These are phyloP conservation scores for Talaromyces nanjingensis DNA, from an alignment of 495 filamentous ascomycete genomes.

Conservation along the genomic window DNA sequence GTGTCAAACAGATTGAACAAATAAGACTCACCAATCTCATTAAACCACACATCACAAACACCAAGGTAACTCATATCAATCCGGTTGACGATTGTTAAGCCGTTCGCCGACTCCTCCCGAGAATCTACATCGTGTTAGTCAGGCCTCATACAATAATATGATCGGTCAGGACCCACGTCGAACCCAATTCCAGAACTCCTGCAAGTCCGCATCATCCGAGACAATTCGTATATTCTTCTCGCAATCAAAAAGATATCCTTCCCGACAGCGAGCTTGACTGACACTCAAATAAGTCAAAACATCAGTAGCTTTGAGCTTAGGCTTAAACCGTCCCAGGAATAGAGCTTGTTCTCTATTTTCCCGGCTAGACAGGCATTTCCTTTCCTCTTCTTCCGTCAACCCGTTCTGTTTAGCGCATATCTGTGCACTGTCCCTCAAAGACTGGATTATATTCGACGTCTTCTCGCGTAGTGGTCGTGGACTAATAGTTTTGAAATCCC, in stretches of 20 bases:
- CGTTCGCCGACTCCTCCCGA: conserved; percentile 53
- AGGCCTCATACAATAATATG: too few relatives aligned
- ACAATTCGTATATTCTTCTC: conserved; percentile 59
- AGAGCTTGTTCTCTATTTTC: conserved; percentile 33
- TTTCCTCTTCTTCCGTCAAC: conserved; percentile 1
- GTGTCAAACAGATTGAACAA: background rate
- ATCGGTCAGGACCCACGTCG: conserved; percentile 28
- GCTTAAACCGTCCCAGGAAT: conserved; percentile 20
- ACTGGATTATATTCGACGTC: conserved; percentile 24
- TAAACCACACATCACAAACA: conserved; percentile 71
- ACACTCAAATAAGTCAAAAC: conserved; percentile 38
- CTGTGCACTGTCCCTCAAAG: conserved; percentile 21
- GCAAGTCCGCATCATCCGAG: conserved; percentile 65
- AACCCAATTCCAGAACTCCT: conserved; percentile 73
- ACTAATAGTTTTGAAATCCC: conserved; percentile 25
- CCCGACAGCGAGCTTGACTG: conserved; percentile 49
- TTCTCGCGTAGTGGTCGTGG: conserved; percentile 26
- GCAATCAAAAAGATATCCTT: conserved; percentile 76
- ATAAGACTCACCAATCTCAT: conserved; percentile 52
- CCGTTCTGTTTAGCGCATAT: background rate
- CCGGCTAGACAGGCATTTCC: conserved; percentile 35
- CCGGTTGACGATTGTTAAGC: conserved; percentile 65
- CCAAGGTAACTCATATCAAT: conserved; percentile 85
- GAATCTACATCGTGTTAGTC: conserved; percentile 46
- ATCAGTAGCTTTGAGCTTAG: conserved; percentile 28